Percentiles rank a stretch among this genome's conserved stretches.
phyloP scores from a whole-genome alignment of 768 basidiomycete genomes.

The Lactarius psammicola region DNA sequence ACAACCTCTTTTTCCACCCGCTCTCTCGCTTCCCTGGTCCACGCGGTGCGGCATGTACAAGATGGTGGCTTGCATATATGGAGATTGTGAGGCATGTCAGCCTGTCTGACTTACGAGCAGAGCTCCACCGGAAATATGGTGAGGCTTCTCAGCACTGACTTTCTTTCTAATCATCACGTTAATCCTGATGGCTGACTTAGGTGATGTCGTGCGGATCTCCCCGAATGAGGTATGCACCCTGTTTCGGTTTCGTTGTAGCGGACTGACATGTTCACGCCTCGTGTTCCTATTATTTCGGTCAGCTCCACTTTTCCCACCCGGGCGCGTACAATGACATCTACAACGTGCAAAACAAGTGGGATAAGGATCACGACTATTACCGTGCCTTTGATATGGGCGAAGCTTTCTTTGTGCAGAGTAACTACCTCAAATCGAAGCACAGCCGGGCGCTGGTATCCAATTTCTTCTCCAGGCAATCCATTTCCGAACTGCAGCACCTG shows the following conservation, averaged over 20 bases:
- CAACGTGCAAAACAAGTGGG: conserved; percentile 32
- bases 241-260: background rate
- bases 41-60: conserved; percentile 23
- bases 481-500: conserved; percentile 38
- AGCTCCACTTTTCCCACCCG: conserved; percentile 22
- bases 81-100: conserved; percentile 13
- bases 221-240: conserved; percentile 15
- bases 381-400: conserved; percentile 38
- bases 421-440: conserved; percentile 37
- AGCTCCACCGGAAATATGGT: conserved; percentile 23
- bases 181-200: background rate
- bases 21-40: conserved; percentile 23
- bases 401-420: conserved; percentile 40
- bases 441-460: conserved; percentile 37
- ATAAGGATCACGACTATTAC: conserved; percentile 43
- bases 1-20: conserved; percentile 22
- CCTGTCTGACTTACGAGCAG: conserved; percentile 12
- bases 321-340: conserved; percentile 23
- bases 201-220: conserved; percentile 20
- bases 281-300: background rate
- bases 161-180: background rate
- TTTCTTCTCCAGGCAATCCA: conserved; percentile 42
- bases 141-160: background rate
- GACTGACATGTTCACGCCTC: background rate
- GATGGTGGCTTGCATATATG: conserved; percentile 24